A percentile compares a stretch with the other conserved stretches of the same genome.
phyloP scores from a whole-genome alignment of 768 basidiomycete genomes.

The Boletus pseudopeckii region DNA sequence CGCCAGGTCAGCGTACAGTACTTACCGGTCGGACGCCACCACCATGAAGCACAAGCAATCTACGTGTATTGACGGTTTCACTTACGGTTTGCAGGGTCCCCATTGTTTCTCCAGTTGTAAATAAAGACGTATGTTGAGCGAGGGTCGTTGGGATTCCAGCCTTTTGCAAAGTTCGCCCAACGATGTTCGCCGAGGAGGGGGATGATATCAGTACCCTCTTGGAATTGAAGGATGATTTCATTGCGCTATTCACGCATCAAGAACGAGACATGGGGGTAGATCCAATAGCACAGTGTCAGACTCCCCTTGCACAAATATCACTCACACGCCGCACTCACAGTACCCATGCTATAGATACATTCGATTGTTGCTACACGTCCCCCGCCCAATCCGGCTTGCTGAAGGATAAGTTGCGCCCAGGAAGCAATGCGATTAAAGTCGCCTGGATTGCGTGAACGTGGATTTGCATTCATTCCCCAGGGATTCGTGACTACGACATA shows the following conservation, averaged over 20 bases:
- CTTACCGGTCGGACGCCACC: not conserved
- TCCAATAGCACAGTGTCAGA: not conserved
- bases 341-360: conserved; percentile 28
- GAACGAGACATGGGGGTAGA: not conserved
- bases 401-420: conserved; percentile 25
- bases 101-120: conserved; percentile 31
- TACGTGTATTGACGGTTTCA: not conserved
- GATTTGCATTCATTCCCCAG: conserved; percentile 17
- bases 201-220: conserved; percentile 19
- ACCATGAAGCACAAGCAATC: not conserved
- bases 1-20: not conserved
- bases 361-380: conserved; percentile 16
- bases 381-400: conserved; percentile 14
- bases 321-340: conserved; percentile 20
- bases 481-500: conserved; percentile 27
- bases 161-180: conserved; percentile 14
- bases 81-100: conserved; percentile 31
- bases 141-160: conserved; percentile 4
- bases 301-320: not conserved
- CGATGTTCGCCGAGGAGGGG: conserved; percentile 30
- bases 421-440: conserved; percentile 26
- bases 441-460: conserved; percentile 1
- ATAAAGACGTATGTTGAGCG: conserved; percentile 23
- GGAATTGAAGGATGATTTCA: conserved; percentile 30
- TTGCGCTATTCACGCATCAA: conserved; percentile 17